Percentiles rank a stretch among this genome's conserved stretches.
Evolutionary conservation across 129 eudicot species (phyloP).

Genomic region (Flaveria ramosissima): DNA sequence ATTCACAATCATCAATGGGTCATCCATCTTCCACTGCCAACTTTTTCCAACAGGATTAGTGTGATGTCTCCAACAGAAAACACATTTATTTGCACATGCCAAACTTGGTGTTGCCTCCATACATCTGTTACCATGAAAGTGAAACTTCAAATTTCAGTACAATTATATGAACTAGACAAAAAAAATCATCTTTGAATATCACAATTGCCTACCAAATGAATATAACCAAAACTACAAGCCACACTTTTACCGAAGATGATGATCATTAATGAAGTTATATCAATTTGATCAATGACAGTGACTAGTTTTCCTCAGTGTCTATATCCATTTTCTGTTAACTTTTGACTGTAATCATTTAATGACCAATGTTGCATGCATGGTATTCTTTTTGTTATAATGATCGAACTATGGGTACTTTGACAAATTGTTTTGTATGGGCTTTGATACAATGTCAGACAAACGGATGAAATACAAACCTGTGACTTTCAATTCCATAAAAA

Average conservation of each 20-base stretch:
- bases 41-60: conserved; percentile 97
- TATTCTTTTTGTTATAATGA: conserved; percentile 1
- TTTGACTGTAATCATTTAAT: not conserved
- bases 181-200: not conserved
- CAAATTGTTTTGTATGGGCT: not conserved
- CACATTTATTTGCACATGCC: conserved; percentile 99
- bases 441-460: not conserved
- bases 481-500: conserved; percentile 97
- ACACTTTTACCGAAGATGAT: not conserved
- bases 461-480: conserved; percentile 52
- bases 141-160: not conserved
- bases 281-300: not conserved
- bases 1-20: conserved; percentile 79
- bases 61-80: conserved; percentile 99
- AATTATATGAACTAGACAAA: not conserved
- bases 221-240: not conserved
- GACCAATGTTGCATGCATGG: not conserved
- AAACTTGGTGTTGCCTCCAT: conserved; percentile 99
- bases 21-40: conserved; percentile 99
- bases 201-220: conserved; percentile 12
- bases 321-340: not conserved
- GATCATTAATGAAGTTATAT: not conserved
- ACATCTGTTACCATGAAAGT: conserved; percentile 54
- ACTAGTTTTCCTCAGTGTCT: not conserved
- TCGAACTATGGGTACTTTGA: not conserved